Conservation (phyloP, 257 asterid species). For the Solanum verrucosum region DNA sequence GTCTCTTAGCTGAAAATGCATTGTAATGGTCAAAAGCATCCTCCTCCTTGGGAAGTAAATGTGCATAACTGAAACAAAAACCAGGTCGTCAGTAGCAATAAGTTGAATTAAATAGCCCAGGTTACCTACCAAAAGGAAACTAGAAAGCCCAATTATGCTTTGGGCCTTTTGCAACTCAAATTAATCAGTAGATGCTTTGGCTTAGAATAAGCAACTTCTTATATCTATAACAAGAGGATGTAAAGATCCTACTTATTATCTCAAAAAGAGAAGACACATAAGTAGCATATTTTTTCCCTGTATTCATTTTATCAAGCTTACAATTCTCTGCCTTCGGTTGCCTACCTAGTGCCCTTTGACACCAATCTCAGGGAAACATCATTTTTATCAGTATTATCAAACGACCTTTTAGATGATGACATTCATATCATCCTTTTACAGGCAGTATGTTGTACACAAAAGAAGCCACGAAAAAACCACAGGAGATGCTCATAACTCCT, state of each 20-base stretch:
- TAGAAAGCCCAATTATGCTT: background rate
- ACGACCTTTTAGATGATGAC: background rate
- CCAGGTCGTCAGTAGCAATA: background rate
- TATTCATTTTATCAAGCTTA: background rate
- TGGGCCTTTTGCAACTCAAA: background rate
- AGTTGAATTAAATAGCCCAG: background rate
- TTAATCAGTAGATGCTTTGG: background rate
- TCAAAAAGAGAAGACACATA: background rate
- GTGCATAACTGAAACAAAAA: constrained; percentile 66
- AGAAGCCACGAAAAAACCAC: background rate
- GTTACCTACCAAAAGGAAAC: background rate
- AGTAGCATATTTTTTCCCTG: background rate
- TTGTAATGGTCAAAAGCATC: constrained; percentile 87
- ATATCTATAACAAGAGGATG: background rate
- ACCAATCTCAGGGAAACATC: background rate
- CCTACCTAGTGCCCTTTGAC: background rate
- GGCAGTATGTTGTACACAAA: background rate
- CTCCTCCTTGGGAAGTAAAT: constrained; percentile 91
- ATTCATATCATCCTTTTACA: background rate
- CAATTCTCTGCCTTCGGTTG: background rate
- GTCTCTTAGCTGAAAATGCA: constrained; percentile 73
- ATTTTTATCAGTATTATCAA: background rate
- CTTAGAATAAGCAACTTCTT: background rate
- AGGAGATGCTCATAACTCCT: background rate
- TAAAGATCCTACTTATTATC: background rate